Conservation (phyloP, 2,329 filamentous ascomycete species). For the Penicillium sp. region DNA sequence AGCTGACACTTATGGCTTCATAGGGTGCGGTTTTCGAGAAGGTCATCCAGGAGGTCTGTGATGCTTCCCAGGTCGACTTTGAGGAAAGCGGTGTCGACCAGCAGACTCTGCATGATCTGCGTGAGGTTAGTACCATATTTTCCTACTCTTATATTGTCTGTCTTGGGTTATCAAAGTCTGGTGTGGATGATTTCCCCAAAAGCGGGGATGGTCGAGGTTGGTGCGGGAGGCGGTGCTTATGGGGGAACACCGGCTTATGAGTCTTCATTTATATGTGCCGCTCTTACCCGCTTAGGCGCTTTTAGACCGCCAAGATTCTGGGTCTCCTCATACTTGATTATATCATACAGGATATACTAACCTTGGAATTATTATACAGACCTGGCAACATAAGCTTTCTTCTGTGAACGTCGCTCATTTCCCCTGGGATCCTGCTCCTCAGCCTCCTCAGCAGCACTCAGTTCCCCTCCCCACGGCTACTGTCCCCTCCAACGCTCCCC, state of each 20-base stretch:
- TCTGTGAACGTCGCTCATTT: conserved; percentile 81
- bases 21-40: conserved; percentile 80
- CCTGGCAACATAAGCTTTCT: conserved; percentile 90
- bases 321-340: conserved; percentile 6
- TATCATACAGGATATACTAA: conserved; percentile 13
- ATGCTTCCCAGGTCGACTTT: conserved; percentile 88
- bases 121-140: conserved; percentile 64
- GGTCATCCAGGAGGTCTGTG: conserved; percentile 90
- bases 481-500: conserved; percentile 46
- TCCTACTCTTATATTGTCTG: conserved; percentile 7
- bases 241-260: conserved; percentile 41
- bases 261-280: conserved; percentile 42
- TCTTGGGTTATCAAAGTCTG: conserved; percentile 4
- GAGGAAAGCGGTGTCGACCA: conserved; percentile 94
- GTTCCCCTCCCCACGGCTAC: conserved; percentile 38
- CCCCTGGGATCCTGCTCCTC: conserved; percentile 87
- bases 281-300: conserved; percentile 29
- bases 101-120: conserved; percentile 79
- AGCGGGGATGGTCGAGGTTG: conserved; percentile 31
- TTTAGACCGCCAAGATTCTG: conserved; percentile 24
- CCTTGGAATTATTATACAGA: conserved; percentile 51
- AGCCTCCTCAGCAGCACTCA: conserved; percentile 44
- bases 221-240: conserved; percentile 39
- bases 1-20: conserved; percentile 30
- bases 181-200: conserved; percentile 23